A percentile compares a stretch with the other conserved stretches of the same genome.
Conservation (phyloP, 768 basidiomycete genomes). For the Glaciozyma martinii region DNA sequence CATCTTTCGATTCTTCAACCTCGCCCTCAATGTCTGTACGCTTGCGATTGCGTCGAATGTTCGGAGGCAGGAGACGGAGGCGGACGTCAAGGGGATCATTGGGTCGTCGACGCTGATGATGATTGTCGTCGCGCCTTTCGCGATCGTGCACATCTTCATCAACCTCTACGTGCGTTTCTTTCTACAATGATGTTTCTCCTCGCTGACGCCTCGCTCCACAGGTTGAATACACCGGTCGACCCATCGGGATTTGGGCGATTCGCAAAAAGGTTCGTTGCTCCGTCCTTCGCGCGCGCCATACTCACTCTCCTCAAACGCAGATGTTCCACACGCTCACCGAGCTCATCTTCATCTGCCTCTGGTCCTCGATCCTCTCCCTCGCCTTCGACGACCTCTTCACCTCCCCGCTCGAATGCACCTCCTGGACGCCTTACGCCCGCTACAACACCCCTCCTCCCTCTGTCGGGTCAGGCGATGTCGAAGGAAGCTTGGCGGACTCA, state of each 20-base stretch:
- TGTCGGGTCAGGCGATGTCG: constrained; percentile 21
- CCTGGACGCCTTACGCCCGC: constrained; percentile 39
- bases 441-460: constrained; percentile 13
- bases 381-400: constrained; percentile 90
- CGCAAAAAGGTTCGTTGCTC: constrained; percentile 56
- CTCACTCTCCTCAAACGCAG: neutral
- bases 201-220: constrained; percentile 38
- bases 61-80: constrained; percentile 50
- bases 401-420: constrained; percentile 66
- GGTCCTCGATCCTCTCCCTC: constrained; percentile 80
- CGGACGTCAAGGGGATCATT: constrained; percentile 56
- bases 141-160: constrained; percentile 71
- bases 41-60: constrained; percentile 68
- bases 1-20: constrained; percentile 72
- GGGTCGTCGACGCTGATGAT: constrained; percentile 77
- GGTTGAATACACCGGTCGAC: constrained; percentile 88
- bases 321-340: constrained; percentile 62
- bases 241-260: constrained; percentile 84
- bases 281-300: neutral
- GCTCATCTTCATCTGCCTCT: constrained; percentile 79
- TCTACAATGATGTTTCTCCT: constrained; percentile 10
- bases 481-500: constrained; percentile 40
- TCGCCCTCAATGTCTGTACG: constrained; percentile 68
- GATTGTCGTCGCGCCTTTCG: constrained; percentile 74
- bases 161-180: constrained; percentile 64